Evolutionary conservation across 2,329 filamentous ascomycete species (phyloP), one percentile per base, ranked within the genome.

Genomic region (Dothiorella sarmentorum): DNA sequence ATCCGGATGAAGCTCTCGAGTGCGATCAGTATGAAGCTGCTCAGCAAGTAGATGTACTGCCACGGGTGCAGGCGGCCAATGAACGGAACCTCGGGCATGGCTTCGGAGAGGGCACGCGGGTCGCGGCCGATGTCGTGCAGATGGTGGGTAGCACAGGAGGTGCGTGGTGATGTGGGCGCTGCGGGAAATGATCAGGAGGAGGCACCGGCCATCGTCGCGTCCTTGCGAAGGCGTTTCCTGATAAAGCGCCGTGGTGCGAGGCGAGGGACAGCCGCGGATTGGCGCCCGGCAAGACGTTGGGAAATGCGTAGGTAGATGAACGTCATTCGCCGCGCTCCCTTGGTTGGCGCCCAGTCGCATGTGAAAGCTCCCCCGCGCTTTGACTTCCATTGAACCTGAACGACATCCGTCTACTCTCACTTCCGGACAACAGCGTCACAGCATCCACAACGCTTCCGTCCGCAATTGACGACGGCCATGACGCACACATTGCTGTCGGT

Each of bases 21-120:
- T 45, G 85, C 81, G 60, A 97, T 87, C 35, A 99, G 83, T 55
- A 90, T 68, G 68, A 97, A 89, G 7, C 93, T 97, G 58, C 86
- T 85, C 45, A 94, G 75, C 42, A 99, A 84, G 37, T 92, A 91
- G 63, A 95, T 76, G 76, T 97, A 97, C 77, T 99, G 92, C 74
- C 82, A 82, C 73, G 77, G 61, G 56, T 77, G 71, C 37, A 88
- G 78, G 61, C 85, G 79, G 49, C 84, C 84, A 64, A 88, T 80
- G 63, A 88, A 80, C 29, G 85, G 85, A 40, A 88, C 79, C 61
- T 80, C 77, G 60, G 82, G 75, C 79, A 85, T 84, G 53, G 64
- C 31, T 22, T 26, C 35, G 35, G 49, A 38, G 24, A 17, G 49
- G 33, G 31, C 33, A 24, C 33, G 35, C 49, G 49, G 27, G 49